phyloP scores from a whole-genome alignment of 768 basidiomycete species.

The Filobasidium wieringae region DNA sequence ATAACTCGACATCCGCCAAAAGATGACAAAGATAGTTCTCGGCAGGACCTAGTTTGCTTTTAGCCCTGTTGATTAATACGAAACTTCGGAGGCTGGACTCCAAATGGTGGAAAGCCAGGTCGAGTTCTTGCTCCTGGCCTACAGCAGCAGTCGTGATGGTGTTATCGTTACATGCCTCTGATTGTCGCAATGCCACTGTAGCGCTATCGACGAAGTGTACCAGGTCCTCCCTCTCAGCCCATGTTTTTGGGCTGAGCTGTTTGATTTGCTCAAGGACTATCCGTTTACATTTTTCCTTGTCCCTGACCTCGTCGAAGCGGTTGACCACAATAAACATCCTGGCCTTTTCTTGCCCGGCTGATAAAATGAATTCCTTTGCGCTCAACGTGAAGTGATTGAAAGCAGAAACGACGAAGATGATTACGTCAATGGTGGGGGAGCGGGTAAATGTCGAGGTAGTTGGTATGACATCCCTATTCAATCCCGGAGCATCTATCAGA shows the following conservation, averaged over 20 bases:
- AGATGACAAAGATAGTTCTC: conserved; percentile 82
- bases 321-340: conserved; percentile 98
- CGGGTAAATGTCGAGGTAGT: conserved; percentile 91
- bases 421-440: conserved; percentile 95
- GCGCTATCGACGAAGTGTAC: conserved; percentile 98
- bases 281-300: conserved; percentile 84
- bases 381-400: conserved; percentile 98
- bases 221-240: conserved; percentile 78
- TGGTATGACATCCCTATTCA: conserved; percentile 87
- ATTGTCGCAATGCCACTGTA: conserved; percentile 35
- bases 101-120: conserved; percentile 63
- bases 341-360: conserved; percentile 90
- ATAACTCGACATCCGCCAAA: conserved; percentile 76
- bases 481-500: conserved; percentile 93
- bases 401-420: conserved; percentile 94
- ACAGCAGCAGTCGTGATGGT: conserved; percentile 4
- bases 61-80: conserved; percentile 87
- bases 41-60: conserved; percentile 88
- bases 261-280: conserved; percentile 87
- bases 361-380: conserved; percentile 83
- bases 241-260: conserved; percentile 80
- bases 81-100: conserved; percentile 85
- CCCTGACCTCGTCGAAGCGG: conserved; percentile 87
- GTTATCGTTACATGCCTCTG: conserved; percentile 6
- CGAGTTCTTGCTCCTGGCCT: conserved; percentile 23